Base-by-base conservation (phyloP, 1,284 basidiomycete species). In the Cutaneotrichosporon sp. region DNA sequence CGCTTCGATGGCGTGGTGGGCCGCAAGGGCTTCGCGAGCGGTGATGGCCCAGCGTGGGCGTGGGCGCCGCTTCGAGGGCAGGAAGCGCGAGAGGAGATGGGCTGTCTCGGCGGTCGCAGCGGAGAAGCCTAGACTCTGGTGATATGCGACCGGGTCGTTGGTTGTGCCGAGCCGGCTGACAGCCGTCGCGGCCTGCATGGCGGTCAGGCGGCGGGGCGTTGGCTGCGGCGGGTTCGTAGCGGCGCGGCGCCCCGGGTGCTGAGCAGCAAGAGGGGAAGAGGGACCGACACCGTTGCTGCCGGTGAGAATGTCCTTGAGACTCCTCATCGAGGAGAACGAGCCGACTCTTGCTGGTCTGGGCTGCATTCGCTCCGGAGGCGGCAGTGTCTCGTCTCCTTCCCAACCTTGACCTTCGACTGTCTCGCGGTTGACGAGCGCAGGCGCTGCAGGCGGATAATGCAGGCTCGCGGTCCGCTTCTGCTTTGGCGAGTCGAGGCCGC, bases 361-460 rank as follows among this genome's bases (percentile, higher is more conserved):
- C 39, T 17, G 31, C 33, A 14, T 46, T 35, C 32, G 20, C 31
- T 42, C 20, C 37, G 41, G 47, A 26, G 35, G 34, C 12, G 45
- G 34, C 14, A 22, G 26, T 5, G 16, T 16, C 3, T 12, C 20
- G 4, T 32, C 50, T 12, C 51, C 54, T 33, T 65, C 62, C 64
- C 63, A 72, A 9, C 65, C 63, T 35, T 64, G 60, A 5, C 71
- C 71, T 8, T 57, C 56, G 2, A 63, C 70, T 0, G 62, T 53
- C 43, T 70, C 70, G 31, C 58, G 52, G 49, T 66, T 64, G 17
- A 74, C 60, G 10, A 70, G 65, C 17, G 71, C 68, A 7, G 67
- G 61, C 9, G 71, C 67, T 3, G 67, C 60, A 4, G 71, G 71
- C 7, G 68, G 67, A 19, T 71, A 66, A 56, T 71, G 68, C 57